Conservation (phyloP, 176 grass and related monocot genomes). For the Triticum turgidum region DNA sequence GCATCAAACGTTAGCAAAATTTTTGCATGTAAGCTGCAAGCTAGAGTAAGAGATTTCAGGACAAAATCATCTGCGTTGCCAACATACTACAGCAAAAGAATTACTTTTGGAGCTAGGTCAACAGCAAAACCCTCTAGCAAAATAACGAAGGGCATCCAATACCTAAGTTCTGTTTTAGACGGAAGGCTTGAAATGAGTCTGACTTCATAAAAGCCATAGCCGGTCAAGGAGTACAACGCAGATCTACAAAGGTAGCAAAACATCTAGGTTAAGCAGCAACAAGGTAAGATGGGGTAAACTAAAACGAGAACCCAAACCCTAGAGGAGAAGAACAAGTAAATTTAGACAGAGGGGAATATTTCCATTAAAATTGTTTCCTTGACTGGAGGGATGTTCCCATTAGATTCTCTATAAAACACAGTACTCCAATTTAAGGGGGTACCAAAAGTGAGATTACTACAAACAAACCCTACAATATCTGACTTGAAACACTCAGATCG, state of each 20-base stretch:
- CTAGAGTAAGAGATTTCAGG: background rate
- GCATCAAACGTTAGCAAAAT: background rate
- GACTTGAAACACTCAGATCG: slow-evolving; percentile 23
- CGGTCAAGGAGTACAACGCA: background rate
- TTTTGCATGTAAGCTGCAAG: background rate
- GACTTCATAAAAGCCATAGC: background rate
- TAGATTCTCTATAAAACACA: no score
- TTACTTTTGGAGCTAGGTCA: background rate
- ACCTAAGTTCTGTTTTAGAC: background rate
- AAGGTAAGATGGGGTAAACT: background rate
- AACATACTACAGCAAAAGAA: background rate
- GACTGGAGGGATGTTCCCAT: background rate
- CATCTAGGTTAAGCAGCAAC: background rate
- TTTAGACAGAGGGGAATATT: background rate
- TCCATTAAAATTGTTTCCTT: background rate
- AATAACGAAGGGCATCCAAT: background rate
- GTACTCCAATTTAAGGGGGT: background rate
- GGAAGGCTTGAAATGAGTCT: background rate
- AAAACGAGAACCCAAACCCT: background rate
- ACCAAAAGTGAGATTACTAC: background rate
- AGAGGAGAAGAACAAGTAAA: background rate
- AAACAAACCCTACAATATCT: background rate
- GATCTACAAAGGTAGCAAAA: background rate
- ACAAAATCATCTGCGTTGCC: background rate
- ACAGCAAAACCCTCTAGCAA: background rate